These are phyloP conservation scores for Fusarium incarnatum DNA, from an alignment of 2,329 filamentous ascomycete species.

Conservation along the genomic window DNA sequence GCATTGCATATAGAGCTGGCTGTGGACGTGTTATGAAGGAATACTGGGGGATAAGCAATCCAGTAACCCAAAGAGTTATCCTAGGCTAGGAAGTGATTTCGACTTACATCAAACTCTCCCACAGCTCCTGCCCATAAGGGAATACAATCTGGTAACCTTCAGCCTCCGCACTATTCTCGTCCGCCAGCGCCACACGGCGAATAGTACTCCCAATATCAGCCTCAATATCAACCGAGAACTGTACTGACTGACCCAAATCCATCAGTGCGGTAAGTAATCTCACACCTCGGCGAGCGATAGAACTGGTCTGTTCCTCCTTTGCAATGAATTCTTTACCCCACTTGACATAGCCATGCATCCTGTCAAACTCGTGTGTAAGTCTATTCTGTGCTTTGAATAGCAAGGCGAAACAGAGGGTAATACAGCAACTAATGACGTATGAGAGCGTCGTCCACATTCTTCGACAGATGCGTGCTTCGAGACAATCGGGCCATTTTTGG, in stretches of 20 bases:
- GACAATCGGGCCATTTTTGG: neutral
- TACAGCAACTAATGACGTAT: conserved; percentile 7
- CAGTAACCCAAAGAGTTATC: neutral
- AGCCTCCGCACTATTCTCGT: neutral
- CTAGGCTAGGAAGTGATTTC: neutral
- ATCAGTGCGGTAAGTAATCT: neutral
- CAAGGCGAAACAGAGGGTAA: neutral
- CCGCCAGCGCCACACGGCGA: neutral
- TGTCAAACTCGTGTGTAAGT: neutral
- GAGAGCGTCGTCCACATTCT: conserved; percentile 10
- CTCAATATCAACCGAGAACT: neutral
- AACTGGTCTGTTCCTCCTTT: neutral
- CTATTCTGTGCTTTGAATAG: neutral
- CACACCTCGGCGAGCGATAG: neutral
- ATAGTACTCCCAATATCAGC: conserved; percentile 5
- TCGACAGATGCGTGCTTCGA: neutral
- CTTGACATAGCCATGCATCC: neutral
- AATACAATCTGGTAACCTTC: conserved; percentile 3
- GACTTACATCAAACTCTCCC: neutral
- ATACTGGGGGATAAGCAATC: neutral
- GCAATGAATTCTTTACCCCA: neutral
- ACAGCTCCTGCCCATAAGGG: conserved; percentile 3
- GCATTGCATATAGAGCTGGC: neutral
- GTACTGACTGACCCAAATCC: neutral
- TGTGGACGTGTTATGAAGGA: neutral